These are phyloP conservation scores for Rubus parviflorus DNA, from an alignment of 306 rosid genomes.

Conservation along the genomic window DNA sequence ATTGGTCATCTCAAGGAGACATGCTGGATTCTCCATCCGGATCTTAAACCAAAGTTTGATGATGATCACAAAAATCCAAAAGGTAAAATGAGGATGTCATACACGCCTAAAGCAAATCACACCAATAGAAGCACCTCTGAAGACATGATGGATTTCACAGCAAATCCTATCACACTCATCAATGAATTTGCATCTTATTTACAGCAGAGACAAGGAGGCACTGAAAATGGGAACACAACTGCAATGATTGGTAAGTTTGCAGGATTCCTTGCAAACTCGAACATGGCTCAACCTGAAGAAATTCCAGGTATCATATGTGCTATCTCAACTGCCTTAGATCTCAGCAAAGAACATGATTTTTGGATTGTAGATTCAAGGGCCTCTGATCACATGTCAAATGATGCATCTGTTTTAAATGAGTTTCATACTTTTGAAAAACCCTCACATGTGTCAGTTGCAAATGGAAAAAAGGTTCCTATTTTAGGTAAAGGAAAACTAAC, in stretches of 20 bases:
- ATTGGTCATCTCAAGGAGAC: too few relatives aligned
- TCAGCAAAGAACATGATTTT: neutral
- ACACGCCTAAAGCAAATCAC: too few relatives aligned
- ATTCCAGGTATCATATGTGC: neutral
- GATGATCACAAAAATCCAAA: too few relatives aligned
- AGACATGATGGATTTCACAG: neutral
- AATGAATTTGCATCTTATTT: neutral
- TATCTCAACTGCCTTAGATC: neutral
- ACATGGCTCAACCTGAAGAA: neutral
- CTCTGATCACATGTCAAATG: neutral
- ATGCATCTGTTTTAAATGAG: neutral
- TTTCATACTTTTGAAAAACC: neutral
- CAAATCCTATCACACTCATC: neutral
- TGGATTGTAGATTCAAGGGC: neutral
- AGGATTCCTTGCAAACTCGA: neutral
- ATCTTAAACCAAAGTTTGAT: too few relatives aligned
- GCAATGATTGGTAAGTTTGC: neutral
- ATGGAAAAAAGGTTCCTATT: neutral
- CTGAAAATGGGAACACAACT: neutral
- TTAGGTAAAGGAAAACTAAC: neutral
- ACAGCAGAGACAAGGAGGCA: neutral
- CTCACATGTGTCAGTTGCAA: neutral
- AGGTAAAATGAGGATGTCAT: too few relatives aligned
- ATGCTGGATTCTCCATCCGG: too few relatives aligned
- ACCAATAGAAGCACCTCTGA: too few relatives aligned